These are phyloP conservation scores for Phytopythium helicoides DNA, from an alignment of 352 stramenopile species.

Conservation along the genomic window DNA sequence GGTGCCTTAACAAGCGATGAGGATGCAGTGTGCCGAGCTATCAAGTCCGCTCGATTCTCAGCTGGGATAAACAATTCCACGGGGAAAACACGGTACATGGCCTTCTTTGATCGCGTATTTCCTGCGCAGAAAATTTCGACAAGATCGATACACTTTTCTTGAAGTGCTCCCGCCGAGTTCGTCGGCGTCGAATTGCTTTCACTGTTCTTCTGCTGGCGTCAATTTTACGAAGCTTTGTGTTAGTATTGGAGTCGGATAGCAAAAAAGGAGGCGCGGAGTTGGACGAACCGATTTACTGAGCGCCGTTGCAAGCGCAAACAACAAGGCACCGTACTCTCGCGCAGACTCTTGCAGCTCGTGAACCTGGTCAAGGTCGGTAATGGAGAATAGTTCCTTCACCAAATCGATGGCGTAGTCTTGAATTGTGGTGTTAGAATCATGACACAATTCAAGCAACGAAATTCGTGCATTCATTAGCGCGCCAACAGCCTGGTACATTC, in stretches of 20 bases:
- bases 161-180: slow-evolving; percentile 25
- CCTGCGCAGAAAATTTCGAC: slow-evolving; percentile 83
- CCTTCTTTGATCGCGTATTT: slow-evolving; percentile 74
- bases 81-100: slow-evolving; percentile 76
- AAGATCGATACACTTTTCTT: slow-evolving; percentile 58
- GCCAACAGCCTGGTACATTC: slow-evolving; percentile 33
- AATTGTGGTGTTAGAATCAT: slow-evolving; percentile 30
- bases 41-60: slow-evolving; percentile 47
- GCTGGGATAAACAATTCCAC: slow-evolving; percentile 77
- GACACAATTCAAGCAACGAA: slow-evolving; percentile 63
- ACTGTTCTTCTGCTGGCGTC: background rate
- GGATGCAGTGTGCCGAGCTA: slow-evolving; percentile 57
- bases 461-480: slow-evolving; percentile 70
- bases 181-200: slow-evolving; percentile 33
- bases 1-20: slow-evolving; percentile 26
- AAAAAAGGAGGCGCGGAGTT: background rate
- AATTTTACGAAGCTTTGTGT: slow-evolving; percentile 3
- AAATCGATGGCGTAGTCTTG: slow-evolving; percentile 60
- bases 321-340: slow-evolving; percentile 66
- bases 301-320: slow-evolving; percentile 61
- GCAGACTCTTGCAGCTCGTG: slow-evolving; percentile 78
- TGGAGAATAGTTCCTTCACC: slow-evolving; percentile 73
- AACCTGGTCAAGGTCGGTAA: slow-evolving; percentile 71
- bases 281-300: slow-evolving; percentile 13
- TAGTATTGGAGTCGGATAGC: no score